Conservation (phyloP, 176 grass and related monocot genomes). For the Calamus simplicifolius region DNA sequence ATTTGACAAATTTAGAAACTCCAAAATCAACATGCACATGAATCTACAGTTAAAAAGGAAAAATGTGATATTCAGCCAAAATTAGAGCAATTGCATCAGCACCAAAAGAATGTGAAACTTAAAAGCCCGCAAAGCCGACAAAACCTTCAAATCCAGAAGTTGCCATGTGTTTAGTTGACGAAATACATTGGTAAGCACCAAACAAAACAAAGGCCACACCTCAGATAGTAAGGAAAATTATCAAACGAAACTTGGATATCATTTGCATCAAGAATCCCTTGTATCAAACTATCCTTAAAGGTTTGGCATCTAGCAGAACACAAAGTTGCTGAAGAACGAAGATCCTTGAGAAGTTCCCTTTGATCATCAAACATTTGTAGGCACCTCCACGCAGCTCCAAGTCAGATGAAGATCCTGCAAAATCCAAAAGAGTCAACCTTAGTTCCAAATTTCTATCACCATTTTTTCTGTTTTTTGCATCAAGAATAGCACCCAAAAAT, state of each 20-base stretch:
- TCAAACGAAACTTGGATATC: slow-evolving; percentile 74
- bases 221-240: slow-evolving; percentile 84
- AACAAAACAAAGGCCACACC: slow-evolving; percentile 26
- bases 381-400: slow-evolving; percentile 50
- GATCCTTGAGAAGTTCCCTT: slow-evolving; percentile 16
- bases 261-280: slow-evolving; percentile 45
- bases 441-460: neutral
- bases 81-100: too few species aligned
- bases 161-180: neutral
- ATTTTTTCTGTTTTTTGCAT: too few species aligned
- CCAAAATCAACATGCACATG: too few species aligned
- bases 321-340: slow-evolving; percentile 28
- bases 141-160: too few species aligned
- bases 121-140: too few species aligned
- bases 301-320: slow-evolving; percentile 35
- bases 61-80: too few species aligned
- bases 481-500: too few species aligned
- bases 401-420: slow-evolving; percentile 46
- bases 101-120: too few species aligned
- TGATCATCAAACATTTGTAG: slow-evolving; percentile 60
- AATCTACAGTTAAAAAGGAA: too few species aligned
- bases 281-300: slow-evolving; percentile 78
- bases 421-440: neutral
- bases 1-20: too few species aligned
- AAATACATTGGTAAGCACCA: neutral